Evolutionary conservation across 106 monocot genomes (phyloP), one percentile per base, ranked within the genome.

Genomic region (Hemerocallis citrina): DNA sequence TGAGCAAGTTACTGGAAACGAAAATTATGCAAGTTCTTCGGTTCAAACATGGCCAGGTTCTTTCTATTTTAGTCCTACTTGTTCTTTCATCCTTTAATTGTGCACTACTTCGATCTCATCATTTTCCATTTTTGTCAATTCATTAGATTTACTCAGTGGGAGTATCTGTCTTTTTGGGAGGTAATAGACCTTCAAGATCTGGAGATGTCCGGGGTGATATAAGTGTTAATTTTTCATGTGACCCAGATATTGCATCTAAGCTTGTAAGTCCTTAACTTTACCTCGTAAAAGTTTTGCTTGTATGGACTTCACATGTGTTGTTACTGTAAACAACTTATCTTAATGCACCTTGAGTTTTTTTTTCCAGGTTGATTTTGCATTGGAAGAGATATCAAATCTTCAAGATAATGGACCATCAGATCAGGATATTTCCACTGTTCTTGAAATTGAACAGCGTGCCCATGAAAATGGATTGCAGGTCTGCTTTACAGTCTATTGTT

Each of bases 381-480:
- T 91, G 67, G 98, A 91, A 21, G 98, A 98, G 75, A 98, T 98
- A 58, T 64, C 71, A 50, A 69, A 67, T 74, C 81, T 98, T 68
- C 98, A 98, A 62, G 74, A 80, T 62, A 68, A 79, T 29, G 98
- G 98, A 21, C 84, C 84, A 65, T 85, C 72, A 32, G 79, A 79
- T 25, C 51, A 88, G 58, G 98, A 98, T 88, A 82, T 88, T 15
- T 74, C 64, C 7, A 73, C 85, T 38, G 73, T 99, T 25, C 85
- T 99, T 60, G 92, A 99, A 75, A 99, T 99, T 73, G 98, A 99
- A 75, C 98, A 92, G 27, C 70, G 98, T 39, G 98, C 98, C n/a
- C 98, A 99, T 76, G 98, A 99, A 80, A 99, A 99, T 78, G 98
- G 98, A 68, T 72, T 88, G 66, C 92, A 92, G 88, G 98, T 92